phyloP scores from a whole-genome alignment of 2,329 filamentous ascomycete genomes.

The Colletotrichum aenigma region DNA sequence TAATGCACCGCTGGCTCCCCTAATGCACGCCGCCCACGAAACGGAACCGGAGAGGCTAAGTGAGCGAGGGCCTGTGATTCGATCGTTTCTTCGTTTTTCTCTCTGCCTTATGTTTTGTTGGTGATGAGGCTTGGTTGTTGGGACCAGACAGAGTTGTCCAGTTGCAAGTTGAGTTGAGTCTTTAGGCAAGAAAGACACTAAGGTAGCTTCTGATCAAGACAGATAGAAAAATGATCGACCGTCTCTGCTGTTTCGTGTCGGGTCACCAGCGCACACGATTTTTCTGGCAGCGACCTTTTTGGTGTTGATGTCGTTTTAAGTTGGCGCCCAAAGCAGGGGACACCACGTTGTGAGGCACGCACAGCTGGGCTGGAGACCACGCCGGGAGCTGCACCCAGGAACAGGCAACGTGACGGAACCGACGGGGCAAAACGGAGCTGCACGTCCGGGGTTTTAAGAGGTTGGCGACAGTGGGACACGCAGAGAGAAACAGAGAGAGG shows the following conservation, averaged over 20 bases:
- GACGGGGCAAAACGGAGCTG: slow-evolving; percentile 7
- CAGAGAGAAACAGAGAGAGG: background rate
- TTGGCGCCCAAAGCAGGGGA: slow-evolving; percentile 6
- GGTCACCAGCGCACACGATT: background rate
- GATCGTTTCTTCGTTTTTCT: background rate
- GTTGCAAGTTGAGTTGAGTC: background rate
- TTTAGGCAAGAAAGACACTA: background rate
- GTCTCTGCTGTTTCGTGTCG: slow-evolving; percentile 4
- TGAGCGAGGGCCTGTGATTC: background rate
- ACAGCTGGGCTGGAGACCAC: background rate
- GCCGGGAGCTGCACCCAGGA: background rate
- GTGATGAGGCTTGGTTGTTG: background rate
- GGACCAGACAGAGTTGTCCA: background rate
- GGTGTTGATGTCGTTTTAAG: slow-evolving; percentile 3
- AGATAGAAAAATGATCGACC: background rate
- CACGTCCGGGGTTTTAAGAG: background rate
- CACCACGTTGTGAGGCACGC: background rate
- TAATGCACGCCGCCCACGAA: slow-evolving; percentile 8
- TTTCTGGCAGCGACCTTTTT: background rate
- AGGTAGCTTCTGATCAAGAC: background rate
- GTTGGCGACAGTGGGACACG: background rate
- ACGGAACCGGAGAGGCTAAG: background rate
- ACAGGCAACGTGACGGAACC: slow-evolving; percentile 4
- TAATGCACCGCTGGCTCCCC: background rate
- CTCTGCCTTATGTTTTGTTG: background rate